Evolutionary conservation across 2,329 filamentous ascomycete species (phyloP).

Genomic region (Cercospora sp.): DNA sequence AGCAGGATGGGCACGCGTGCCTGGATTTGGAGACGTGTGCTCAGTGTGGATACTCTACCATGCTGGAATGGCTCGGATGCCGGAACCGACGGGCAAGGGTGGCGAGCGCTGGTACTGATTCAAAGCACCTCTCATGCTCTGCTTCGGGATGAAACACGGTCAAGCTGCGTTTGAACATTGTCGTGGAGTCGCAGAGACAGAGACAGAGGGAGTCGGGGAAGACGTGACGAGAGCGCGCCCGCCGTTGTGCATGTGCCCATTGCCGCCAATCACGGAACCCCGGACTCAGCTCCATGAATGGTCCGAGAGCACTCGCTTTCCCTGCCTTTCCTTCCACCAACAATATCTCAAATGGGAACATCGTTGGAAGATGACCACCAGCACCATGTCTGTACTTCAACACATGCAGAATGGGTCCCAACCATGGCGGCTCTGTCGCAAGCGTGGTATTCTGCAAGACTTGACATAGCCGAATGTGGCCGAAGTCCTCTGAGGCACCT

Average conservation of each 20-base stretch:
- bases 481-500: background rate
- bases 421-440: background rate
- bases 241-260: background rate
- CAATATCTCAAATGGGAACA: background rate
- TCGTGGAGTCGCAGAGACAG: background rate
- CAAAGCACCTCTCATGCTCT: background rate
- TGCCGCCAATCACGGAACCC: background rate
- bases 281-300: background rate
- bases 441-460: background rate
- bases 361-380: background rate
- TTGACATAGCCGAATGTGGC: background rate
- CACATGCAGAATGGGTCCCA: background rate
- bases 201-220: background rate
- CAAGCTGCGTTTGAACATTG: background rate
- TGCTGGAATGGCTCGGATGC: conserved; percentile 14
- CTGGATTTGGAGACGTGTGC: background rate
- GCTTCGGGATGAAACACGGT: background rate
- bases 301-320: background rate
- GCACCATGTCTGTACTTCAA: background rate
- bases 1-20: background rate
- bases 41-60: conserved; percentile 7
- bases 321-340: background rate
- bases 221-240: background rate
- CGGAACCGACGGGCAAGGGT: conserved; percentile 1
- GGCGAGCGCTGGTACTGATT: background rate